Base-by-base conservation (phyloP, 306 rosid genomes). In the Cicer yamashitae region DNA sequence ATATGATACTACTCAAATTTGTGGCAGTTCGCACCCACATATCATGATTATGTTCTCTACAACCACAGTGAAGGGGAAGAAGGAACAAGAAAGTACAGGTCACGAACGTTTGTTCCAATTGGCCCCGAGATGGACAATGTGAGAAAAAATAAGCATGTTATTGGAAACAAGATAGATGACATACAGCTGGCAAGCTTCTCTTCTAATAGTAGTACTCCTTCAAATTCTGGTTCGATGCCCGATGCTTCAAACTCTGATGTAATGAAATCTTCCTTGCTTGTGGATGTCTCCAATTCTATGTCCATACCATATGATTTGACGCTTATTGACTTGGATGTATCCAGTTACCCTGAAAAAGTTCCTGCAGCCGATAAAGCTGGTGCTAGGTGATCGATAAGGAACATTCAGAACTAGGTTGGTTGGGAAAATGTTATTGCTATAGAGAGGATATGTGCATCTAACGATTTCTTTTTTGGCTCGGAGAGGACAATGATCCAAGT, bases 41-140 rank as follows among this genome's bases (percentile, higher is more conserved):
- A 96, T 79, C 99, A 96, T 76, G 99, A 96, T 81, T 96, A 96
- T 78, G 99, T 96, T 46, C 98, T 96, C 59, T 96, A 96, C 79
- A 96, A 88, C 80, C 94, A 87, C 82, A 83, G 86, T n/a, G 99
- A 92, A 72, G 91, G 97, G 11, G 99, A 92, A 20, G 97, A 92
- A 82, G 98, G 96, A 70, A 67, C 86, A 30, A 84, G 92, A 81
- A 96, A 90, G 83, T 96, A 96, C 74, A 85, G 99, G 67, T 90
- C 99, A 5, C 96, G 98, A 48, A 96, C 99, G 43, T 96, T 96
- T 82, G 99, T 96, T 76, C 99, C 99, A 3, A 90, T 89, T 9
- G 99, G 99, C 77, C 91, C 96, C 3, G 98, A 96, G 87, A 96
- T 96, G 98, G 99, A 96, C 17, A 82, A 89, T 15, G 93, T 81